Evolutionary conservation across 768 basidiomycete species (phyloP), one percentile per base, ranked within the genome.

Genomic region (Paxillus ammoniavirescens): DNA sequence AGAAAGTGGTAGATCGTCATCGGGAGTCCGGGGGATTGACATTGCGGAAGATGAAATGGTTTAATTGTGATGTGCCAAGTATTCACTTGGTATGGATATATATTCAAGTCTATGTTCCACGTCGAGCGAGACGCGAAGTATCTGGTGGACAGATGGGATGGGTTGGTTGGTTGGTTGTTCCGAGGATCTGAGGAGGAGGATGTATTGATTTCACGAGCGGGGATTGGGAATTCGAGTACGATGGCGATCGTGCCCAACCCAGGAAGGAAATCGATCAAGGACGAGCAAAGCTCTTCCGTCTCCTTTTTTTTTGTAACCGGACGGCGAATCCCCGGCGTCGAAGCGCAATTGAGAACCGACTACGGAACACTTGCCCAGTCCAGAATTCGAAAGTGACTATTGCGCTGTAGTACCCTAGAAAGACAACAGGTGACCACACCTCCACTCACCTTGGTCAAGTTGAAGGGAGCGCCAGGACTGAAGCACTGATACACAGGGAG

Each of bases 1-100:
- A 37, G 57, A 50, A 18, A 54, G 31, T 0, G 43, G 5, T 2
- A 54, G 36, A 55, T 61, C 53, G 49, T 66, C 41, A 54, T 59
- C 47, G 26, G 53, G 46, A 0, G 50, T 53, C 59, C 64, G 69
- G 60, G 47, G 52, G 53, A 58, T 52, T 28, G 59, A 44, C 67
- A 69, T 69, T 52, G 62, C 60, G 58, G 61, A 60, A 31, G 23
- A 10, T 50, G 2, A 9, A n/a, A 51, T 38, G 2, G 45, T 3
- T 33, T 31, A 21, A 1, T 36, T 15, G 36, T 13, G 44, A 33
- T 17, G n/a, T n/a, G 43, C 47, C 23, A 8, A 8, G 26, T 21
- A 49, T 31, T 36, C 14, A 7, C 15, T 36, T 50, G 26, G 4
- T 26, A 44, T 41, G 52, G 4, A 54, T 51, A 42, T 56, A 50